Base-by-base conservation (phyloP, 176 grass and related monocot genomes). In the Bonia amplexicaulis region DNA sequence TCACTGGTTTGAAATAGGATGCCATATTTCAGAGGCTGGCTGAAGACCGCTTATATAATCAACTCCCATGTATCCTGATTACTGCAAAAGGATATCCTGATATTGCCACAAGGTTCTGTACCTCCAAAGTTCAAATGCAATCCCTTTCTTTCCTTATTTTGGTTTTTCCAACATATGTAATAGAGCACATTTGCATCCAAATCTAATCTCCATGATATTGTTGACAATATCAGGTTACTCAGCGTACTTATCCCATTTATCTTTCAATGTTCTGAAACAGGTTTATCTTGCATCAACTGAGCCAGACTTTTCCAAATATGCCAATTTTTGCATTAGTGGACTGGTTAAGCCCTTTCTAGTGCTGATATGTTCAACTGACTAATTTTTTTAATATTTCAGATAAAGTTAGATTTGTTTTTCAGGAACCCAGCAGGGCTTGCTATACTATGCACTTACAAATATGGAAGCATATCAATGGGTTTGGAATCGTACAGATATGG, bases 81-180 rank as follows among this genome's bases (percentile, higher is more conserved):
- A 98, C 96, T 39, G 93, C 89, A 73, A 98, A 98, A 89, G 96
- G 96, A 80, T 98, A 95, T 90, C 96, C 96, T 94, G 96, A 95
- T 84, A 86, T 98, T 39, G 96, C 96, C 11, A 90, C 96, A 55
- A 98, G 96, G 96, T 98, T 83, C 22, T 79, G 20, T 87, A 76
- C 49, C 67, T 48, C 12, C 11, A 48, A 48, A 13, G 46, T 4
- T 66, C 46, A 16, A 85, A 55, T 47, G 4, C 12, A 66, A 65
- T 2, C 27, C 1, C 12, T 78, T 45, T 25, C 8, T 41, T 55
- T 26, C 41, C 19, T 86, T 60, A 52, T 66, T 14, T 17, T 58
- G 9, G 13, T 76, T 47, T 47, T 13, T 51, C 7, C 11, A 19
- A 26, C 23, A 68, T 69, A 74, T 81, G 23, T 61, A 37, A 22